Evolutionary conservation across 2,329 filamentous ascomycete species (phyloP), one percentile per base, ranked within the genome.

Genomic region (Arachnopeziza araneosa): DNA sequence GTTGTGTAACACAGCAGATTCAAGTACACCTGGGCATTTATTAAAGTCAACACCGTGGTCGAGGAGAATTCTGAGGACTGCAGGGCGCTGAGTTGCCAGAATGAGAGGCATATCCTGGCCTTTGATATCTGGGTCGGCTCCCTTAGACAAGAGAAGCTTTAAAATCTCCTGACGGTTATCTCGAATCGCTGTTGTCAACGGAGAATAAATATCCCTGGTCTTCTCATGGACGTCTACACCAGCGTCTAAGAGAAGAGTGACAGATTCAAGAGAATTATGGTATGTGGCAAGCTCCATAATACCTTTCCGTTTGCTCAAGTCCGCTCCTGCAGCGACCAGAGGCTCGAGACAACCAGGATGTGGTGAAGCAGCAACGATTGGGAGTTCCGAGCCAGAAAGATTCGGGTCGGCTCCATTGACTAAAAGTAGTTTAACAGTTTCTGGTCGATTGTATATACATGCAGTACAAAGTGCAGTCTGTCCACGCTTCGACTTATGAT

Each of bases 181-280:
- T 14, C 36, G 78, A 62, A 88, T 87, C 2, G 86, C 85, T 0
- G 84, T 88, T 0, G 85, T 86, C 22, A 89, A 74, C 0, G 85
- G 79, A 0, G 86, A 87, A 71, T 86, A 88, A 52, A 83, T 80
- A 8, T 83, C 83, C 63, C 88, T 85, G 69, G 85, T 86, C 64
- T 82, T 83, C 10, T 76, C 69, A 64, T 86, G 85, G 52, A 82
- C 80, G 52, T 83, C 79, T 14, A 86, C 81, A n/a, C 82, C 81
- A 1, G 80, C 78, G 21, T 81, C 76, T 52, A 85, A 75, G 8
- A 87, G 76, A 24, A 83, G 76, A 23, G 77, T 76, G n/a, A 87
- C 79, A 0, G 82, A 80, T 60, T 86, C 83, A 57, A 85, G 75
- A 70, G 82, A 85, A 75, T 87, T 87, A 68, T 85, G 76, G 58